phyloP scores from a whole-genome alignment of 208 protist genomes.

The Leishmania amazonensis region DNA sequence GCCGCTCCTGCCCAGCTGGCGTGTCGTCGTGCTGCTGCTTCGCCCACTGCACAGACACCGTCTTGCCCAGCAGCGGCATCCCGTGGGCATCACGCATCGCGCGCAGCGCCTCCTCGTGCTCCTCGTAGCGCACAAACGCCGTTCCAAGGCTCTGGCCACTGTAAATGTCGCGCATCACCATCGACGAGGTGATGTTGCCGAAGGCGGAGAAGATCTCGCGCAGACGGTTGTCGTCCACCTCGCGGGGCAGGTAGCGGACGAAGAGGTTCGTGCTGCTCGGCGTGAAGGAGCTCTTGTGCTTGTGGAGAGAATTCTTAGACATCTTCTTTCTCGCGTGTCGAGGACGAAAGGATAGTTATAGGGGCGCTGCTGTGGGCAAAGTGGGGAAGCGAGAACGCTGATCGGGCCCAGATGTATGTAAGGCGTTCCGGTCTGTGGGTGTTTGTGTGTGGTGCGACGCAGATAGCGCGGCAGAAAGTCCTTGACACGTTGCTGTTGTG shows the following conservation, averaged over 20 bases:
- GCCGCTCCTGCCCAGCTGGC: constrained; percentile 30
- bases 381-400: background rate
- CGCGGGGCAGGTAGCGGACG: constrained; percentile 35
- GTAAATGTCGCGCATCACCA: constrained; percentile 61
- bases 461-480: too few relatives aligned
- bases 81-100: constrained; percentile 25
- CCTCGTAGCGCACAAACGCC: constrained; percentile 46
- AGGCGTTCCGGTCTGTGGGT: background rate
- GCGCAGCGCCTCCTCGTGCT: constrained; percentile 22
- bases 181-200: constrained; percentile 40
- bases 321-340: background rate
- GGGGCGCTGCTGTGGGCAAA: background rate
- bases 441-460: background rate
- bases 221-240: constrained; percentile 40
- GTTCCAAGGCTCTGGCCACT: constrained; percentile 44
- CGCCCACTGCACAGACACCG: constrained; percentile 39
- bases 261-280: constrained; percentile 46
- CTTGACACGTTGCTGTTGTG: too few relatives aligned
- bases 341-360: background rate
- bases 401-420: background rate
- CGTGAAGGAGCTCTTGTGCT: background rate
- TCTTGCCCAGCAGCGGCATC: constrained; percentile 19
- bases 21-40: constrained; percentile 40
- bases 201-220: constrained; percentile 32
- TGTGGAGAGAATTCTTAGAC: background rate